Evolutionary conservation across 805 yeast species (phyloP), one percentile per base, ranked within the genome.

Genomic region (Metschnikowia corniflorae): DNA sequence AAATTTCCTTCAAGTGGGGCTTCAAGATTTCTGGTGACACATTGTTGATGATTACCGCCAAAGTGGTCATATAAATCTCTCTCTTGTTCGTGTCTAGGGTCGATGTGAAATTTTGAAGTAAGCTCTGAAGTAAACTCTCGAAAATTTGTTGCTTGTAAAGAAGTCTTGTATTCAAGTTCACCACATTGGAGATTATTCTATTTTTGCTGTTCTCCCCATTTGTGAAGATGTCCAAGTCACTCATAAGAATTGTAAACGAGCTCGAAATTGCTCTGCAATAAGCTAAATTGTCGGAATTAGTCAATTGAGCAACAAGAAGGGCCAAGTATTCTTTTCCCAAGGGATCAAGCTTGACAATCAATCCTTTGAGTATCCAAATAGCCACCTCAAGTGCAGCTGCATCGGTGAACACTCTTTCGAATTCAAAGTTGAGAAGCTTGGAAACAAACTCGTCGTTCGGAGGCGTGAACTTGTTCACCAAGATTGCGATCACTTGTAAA

Each of bases 111-210:
- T 70, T 71, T 0, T 59, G 54, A 6, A 82, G 75, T 21, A 87
- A 55, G 20, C 55, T 58, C 0, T 84, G 83, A 5, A 86, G 68
- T 1, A 78, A 63, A 7, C 68, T 61, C 41, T 77, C 76, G 54
- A 87, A 86, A 17, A 86, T 70, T 45, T 80, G 80, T 53, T 93
- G 98, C 54, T 87, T 87, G 69, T 83, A 86, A 16, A 93, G 67
- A 29, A 75, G 58, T 40, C 84, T 74, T 14, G 82, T 73, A 41
- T 80, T 77, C 37, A 83, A 69, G 44, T 78, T 78, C 43, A 57
- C 57, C 1, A 72, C 73, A n/a, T 64, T 64, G 18, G 70, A 70
- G 6, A 63, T 70, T 25, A 52, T 56, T 47, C 54, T 68, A 12
- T 45, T 44, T 26, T 50, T 48, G n/a, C 52, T 40, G 20, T 35